Evolutionary conservation across 2,329 filamentous ascomycete species (phyloP).

Genomic region (Dactylonectria estremocensis): DNA sequence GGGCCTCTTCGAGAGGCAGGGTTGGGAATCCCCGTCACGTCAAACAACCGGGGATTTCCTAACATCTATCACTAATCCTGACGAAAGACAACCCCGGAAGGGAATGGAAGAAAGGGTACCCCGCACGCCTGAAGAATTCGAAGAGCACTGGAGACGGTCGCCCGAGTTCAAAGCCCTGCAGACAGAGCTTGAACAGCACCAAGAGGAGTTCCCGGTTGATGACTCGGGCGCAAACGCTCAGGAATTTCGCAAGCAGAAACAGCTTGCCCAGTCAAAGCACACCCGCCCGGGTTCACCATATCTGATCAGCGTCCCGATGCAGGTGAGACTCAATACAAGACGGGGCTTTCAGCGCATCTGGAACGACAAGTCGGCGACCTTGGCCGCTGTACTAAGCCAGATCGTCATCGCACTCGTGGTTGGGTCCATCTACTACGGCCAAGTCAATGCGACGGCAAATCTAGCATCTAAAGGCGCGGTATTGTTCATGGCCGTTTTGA

Average conservation of each 20-base stretch:
- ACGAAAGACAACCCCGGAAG: slow-evolving; percentile 63
- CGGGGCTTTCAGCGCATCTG: slow-evolving; percentile 65
- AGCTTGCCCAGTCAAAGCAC: slow-evolving; percentile 65
- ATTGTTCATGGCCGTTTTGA: slow-evolving; percentile 52
- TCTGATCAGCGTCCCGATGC: slow-evolving; percentile 66
- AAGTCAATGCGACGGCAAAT: slow-evolving; percentile 66
- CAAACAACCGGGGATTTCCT: slow-evolving; percentile 80
- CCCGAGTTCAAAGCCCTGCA: slow-evolving; percentile 52
- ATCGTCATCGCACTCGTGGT: slow-evolving; percentile 66
- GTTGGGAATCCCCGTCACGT: slow-evolving; percentile 75
- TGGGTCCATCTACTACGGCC: slow-evolving; percentile 76
- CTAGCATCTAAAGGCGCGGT: slow-evolving; percentile 60
- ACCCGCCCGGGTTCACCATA: slow-evolving; percentile 69
- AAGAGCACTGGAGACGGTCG: slow-evolving; percentile 59
- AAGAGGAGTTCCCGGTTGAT: slow-evolving; percentile 64
- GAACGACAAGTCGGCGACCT: slow-evolving; percentile 65
- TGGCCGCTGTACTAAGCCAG: slow-evolving; percentile 48
- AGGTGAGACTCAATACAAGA: slow-evolving; percentile 64
- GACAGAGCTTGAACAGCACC: slow-evolving; percentile 48
- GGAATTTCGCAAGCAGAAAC: slow-evolving; percentile 67
- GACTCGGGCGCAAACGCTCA: slow-evolving; percentile 57
- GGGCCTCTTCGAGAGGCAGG: slow-evolving; percentile 75
- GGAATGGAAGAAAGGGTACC: slow-evolving; percentile 75
- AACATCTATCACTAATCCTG: slow-evolving; percentile 75
- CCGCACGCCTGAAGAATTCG: slow-evolving; percentile 78